Evolutionary conservation across 2,329 filamentous ascomycete species (phyloP).

Genomic region (Microdochium paspali): DNA sequence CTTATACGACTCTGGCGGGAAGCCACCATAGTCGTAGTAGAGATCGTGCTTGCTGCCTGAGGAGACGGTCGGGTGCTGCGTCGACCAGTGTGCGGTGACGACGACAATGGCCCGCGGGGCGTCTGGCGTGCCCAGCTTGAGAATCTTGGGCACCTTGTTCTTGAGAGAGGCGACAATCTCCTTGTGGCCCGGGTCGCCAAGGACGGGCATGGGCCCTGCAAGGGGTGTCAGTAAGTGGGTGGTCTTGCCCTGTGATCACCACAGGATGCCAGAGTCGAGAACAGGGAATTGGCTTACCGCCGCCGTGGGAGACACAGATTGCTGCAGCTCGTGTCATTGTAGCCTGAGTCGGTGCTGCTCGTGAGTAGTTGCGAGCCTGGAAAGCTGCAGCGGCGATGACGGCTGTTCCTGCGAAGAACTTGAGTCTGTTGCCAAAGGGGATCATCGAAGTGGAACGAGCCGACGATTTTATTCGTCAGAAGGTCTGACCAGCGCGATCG

Average conservation of each 20-base stretch:
- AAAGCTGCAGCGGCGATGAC: too few species aligned
- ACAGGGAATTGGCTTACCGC: conserved; percentile 21
- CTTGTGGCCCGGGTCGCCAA: conserved; percentile 43
- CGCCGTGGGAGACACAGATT: conserved; percentile 39
- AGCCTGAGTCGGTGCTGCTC: neutral
- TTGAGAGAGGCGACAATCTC: conserved; percentile 41
- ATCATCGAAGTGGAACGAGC: too few species aligned
- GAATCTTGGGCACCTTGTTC: conserved; percentile 42
- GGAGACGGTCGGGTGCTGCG: conserved; percentile 37
- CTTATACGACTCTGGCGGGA: conserved; percentile 50
- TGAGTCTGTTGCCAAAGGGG: too few species aligned
- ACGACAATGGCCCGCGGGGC: conserved; percentile 53
- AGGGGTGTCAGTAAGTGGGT: neutral
- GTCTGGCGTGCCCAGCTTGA: conserved; percentile 40
- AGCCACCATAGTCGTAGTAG: conserved; percentile 57
- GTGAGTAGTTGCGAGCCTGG: too few species aligned
- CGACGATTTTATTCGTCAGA: too few species aligned
- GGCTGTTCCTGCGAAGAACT: too few species aligned
- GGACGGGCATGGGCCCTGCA: conserved; percentile 43
- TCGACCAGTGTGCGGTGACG: conserved; percentile 59
- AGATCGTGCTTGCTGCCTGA: conserved; percentile 45
- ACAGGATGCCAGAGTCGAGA: too few species aligned
- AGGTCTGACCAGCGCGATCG: too few species aligned
- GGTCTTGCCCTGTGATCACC: too few species aligned
- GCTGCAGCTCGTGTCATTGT: neutral